Percentiles rank a stretch among this genome's conserved stretches.
These are phyloP conservation scores for Carex parvula DNA, from an alignment of 176 grass and related monocot genomes.

Conservation along the genomic window DNA sequence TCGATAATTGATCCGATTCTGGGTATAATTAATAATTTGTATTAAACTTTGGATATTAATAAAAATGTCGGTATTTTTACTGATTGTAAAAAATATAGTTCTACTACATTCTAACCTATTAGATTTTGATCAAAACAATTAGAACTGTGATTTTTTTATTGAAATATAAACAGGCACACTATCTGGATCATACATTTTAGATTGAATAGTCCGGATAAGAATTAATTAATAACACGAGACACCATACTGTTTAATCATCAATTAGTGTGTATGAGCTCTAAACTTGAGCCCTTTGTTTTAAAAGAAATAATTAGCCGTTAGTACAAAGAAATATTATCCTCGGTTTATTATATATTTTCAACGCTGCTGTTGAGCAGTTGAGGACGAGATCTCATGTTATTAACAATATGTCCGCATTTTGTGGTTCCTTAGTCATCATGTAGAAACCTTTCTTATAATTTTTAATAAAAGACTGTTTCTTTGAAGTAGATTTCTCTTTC, in stretches of 20 bases:
- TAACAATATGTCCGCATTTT: background rate
- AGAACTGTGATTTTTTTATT: background rate
- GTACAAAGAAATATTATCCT: background rate
- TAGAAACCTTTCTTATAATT: too few relatives aligned
- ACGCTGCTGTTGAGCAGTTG: background rate
- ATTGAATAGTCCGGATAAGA: background rate
- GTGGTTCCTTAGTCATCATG: background rate
- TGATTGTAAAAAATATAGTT: too few relatives aligned
- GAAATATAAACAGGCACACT: background rate
- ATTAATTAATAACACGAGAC: background rate
- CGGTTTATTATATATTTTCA: background rate
- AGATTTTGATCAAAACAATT: background rate
- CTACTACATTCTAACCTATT: background rate
- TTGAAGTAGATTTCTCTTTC: too few relatives aligned
- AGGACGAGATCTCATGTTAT: background rate
- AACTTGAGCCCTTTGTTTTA: too few relatives aligned
- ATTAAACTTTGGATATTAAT: too few relatives aligned
- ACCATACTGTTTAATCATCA: background rate
- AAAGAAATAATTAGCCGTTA: background rate
- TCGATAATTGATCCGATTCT: too few relatives aligned
- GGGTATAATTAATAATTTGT: too few relatives aligned
- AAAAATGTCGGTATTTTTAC: too few relatives aligned
- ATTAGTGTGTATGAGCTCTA: background rate
- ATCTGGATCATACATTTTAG: background rate
- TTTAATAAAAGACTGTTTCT: too few relatives aligned